Percentiles rank a stretch among this genome's conserved stretches.
Evolutionary conservation across 1,284 basidiomycete species (phyloP).

Genomic region (Sanghuangporus weigelae): DNA sequence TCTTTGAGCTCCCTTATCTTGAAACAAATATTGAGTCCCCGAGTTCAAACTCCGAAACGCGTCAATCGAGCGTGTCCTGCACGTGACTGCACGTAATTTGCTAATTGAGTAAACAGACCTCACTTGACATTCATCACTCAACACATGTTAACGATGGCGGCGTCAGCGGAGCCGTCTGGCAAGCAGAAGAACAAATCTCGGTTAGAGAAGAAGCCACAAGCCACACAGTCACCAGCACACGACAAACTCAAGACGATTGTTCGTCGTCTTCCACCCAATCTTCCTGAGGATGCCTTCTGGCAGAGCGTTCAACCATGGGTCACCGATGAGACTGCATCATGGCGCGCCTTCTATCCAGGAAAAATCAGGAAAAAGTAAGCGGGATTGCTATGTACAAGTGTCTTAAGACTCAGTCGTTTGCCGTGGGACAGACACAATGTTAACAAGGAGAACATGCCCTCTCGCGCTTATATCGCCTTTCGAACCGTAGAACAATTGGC

Average conservation of each 20-base stretch:
- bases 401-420: not conserved
- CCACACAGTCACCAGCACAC: slow-evolving; percentile 12
- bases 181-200: slow-evolving; percentile 5
- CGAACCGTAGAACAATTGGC: slow-evolving; percentile 67
- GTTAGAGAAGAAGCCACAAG: slow-evolving; percentile 3
- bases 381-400: not conserved
- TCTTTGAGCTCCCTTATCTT: too few relatives aligned
- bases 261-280: slow-evolving; percentile 83
- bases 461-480: slow-evolving; percentile 92
- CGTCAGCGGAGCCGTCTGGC: not conserved
- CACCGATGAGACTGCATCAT: slow-evolving; percentile 61
- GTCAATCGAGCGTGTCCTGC: too few relatives aligned
- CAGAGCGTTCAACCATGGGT: slow-evolving; percentile 84
- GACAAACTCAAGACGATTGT: slow-evolving; percentile 87
- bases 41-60: too few relatives aligned
- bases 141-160: not conserved
- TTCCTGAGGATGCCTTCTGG: slow-evolving; percentile 94
- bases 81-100: too few relatives aligned
- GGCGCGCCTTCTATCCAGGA: slow-evolving; percentile 66
- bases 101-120: too few relatives aligned
- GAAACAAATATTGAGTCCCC: too few relatives aligned
- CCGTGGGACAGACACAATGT: slow-evolving; percentile 38
- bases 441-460: slow-evolving; percentile 75
- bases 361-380: slow-evolving; percentile 69
- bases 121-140: too few relatives aligned